These are phyloP conservation scores for Cryptosporidium viatorum DNA, from an alignment of 169 alveolate genomes.

Conservation along the genomic window DNA sequence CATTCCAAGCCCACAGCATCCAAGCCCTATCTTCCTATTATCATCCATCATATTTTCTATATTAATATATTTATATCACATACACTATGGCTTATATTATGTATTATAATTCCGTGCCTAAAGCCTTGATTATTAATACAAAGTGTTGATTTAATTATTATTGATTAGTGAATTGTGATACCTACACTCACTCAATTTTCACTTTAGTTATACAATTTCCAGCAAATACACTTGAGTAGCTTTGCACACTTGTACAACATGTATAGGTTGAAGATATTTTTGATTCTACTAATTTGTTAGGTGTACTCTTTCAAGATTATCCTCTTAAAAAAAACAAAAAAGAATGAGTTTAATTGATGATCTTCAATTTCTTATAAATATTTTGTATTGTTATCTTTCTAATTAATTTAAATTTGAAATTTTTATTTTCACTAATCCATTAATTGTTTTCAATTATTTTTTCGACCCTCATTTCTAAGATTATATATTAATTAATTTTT, in stretches of 20 bases:
- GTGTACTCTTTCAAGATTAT: not conserved
- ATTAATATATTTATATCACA: no score
- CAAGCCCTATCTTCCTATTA: slow-evolving; percentile 64
- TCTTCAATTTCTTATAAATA: not conserved
- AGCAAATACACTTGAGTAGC: not conserved
- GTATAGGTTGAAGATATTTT: not conserved
- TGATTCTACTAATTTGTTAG: not conserved
- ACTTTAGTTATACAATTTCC: not conserved
- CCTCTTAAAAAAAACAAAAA: not conserved
- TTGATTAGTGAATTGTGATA: not conserved
- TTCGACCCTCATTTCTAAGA: not conserved
- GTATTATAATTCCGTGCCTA: not conserved
- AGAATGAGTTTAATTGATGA: not conserved
- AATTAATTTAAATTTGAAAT: not conserved
- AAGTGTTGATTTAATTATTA: not conserved
- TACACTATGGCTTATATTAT: no score
- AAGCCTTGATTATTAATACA: not conserved
- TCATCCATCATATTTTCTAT: slow-evolving; percentile 55
- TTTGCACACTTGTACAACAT: slow-evolving; percentile 6
- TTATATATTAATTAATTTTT: not conserved
- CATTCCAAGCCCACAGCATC: slow-evolving; percentile 72
- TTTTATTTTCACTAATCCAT: slow-evolving; percentile 3
- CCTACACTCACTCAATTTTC: not conserved
- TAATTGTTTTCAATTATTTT: not conserved
- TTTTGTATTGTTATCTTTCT: not conserved